These are phyloP conservation scores for Xylariaceae sp. DNA, from an alignment of 2,329 filamentous ascomycete genomes.

Conservation along the genomic window DNA sequence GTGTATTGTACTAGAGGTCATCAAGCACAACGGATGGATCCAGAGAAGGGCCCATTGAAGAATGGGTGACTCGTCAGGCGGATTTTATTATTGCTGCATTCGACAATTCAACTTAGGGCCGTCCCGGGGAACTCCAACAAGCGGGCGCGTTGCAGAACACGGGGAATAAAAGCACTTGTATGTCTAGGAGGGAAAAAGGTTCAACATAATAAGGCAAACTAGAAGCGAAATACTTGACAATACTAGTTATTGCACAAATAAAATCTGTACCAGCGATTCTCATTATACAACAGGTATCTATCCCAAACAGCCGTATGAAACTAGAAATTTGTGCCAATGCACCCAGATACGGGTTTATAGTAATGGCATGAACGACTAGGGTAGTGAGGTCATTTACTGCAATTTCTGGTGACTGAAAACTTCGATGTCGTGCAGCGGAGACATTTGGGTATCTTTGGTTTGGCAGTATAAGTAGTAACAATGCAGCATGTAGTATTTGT, in stretches of 20 bases:
- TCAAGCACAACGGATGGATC: slow-evolving; percentile 8
- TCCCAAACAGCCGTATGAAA: too few species aligned
- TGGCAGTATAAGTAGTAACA: too few species aligned
- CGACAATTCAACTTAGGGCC: slow-evolving; percentile 31
- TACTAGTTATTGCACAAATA: not conserved
- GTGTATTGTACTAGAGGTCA: slow-evolving; percentile 46
- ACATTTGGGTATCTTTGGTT: too few species aligned
- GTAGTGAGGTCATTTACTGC: not conserved
- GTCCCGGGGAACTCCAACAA: slow-evolving; percentile 6
- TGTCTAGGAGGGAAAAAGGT: slow-evolving; percentile 10
- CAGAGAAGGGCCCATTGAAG: too few species aligned
- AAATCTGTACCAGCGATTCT: not conserved
- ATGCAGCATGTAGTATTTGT: too few species aligned
- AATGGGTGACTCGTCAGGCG: slow-evolving; percentile 22
- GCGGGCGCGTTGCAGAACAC: slow-evolving; percentile 1
- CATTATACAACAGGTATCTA: too few species aligned
- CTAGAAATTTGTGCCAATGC: too few species aligned
- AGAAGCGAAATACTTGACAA: slow-evolving; percentile 5
- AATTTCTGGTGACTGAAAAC: not conserved
- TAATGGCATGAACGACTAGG: not conserved
- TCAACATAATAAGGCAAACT: slow-evolving; percentile 24
- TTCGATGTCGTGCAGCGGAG: not conserved
- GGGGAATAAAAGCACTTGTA: slow-evolving; percentile 14
- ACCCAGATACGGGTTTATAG: too few species aligned
- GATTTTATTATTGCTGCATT: slow-evolving; percentile 7